phyloP scores from a whole-genome alignment of 768 basidiomycete species.

The Lyophyllum shimeji region DNA sequence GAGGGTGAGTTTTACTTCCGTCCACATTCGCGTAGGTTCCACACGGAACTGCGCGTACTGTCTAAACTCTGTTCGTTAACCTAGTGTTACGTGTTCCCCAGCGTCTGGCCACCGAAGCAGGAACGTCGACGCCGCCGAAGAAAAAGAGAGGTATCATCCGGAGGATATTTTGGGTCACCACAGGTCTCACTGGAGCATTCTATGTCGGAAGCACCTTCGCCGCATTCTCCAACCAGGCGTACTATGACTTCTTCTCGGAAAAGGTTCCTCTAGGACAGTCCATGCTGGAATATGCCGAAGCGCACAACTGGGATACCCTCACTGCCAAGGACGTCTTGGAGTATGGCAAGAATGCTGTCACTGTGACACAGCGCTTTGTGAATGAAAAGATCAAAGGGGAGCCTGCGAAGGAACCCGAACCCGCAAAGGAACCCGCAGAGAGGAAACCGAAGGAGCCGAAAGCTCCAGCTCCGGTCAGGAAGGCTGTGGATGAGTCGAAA shows the following conservation, averaged over 20 bases:
- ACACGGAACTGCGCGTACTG: not conserved
- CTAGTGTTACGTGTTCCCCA: slow-evolving; percentile 23
- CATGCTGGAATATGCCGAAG: slow-evolving; percentile 81
- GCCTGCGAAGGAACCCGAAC: slow-evolving; percentile 31
- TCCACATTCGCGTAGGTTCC: slow-evolving; percentile 4
- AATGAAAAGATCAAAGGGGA: slow-evolving; percentile 49
- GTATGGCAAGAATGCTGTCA: slow-evolving; percentile 47
- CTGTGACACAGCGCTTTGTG: slow-evolving; percentile 49
- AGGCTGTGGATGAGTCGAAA: slow-evolving; percentile 42
- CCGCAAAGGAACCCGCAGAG: slow-evolving; percentile 28
- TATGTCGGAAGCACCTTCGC: slow-evolving; percentile 81
- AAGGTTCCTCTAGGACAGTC: slow-evolving; percentile 75
- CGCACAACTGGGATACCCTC: slow-evolving; percentile 74
- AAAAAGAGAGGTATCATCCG: slow-evolving; percentile 58
- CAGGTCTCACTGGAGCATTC: slow-evolving; percentile 70
- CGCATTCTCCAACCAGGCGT: slow-evolving; percentile 73
- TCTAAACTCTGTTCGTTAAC: slow-evolving; percentile 1
- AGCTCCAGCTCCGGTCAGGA: slow-evolving; percentile 37
- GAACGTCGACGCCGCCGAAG: slow-evolving; percentile 34
- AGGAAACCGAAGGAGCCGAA: slow-evolving; percentile 34
- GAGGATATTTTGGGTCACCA: slow-evolving; percentile 64
- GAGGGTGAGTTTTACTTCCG: slow-evolving; percentile 48
- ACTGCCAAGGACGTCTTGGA: slow-evolving; percentile 61
- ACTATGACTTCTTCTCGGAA: slow-evolving; percentile 85
- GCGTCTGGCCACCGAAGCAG: slow-evolving; percentile 64